Evolutionary conservation across 1,284 basidiomycete genomes (phyloP).

Genomic region (Paramarasmius palmivorus): DNA sequence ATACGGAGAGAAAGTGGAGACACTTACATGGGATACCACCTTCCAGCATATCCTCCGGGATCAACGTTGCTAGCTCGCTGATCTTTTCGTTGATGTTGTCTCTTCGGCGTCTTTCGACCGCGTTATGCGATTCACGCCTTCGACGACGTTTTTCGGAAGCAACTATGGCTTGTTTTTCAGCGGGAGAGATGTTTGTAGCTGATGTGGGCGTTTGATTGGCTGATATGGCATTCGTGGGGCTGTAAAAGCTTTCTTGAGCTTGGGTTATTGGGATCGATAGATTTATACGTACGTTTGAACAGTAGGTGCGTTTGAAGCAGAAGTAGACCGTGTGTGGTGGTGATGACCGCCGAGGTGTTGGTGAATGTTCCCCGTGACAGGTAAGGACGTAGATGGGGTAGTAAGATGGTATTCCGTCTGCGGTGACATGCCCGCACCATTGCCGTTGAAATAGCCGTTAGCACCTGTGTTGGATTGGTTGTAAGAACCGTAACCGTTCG

Average conservation of each 20-base stretch:
- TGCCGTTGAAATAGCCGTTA: background rate
- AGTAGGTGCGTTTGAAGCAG: background rate
- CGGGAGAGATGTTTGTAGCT: slow-evolving; percentile 8
- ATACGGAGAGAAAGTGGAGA: slow-evolving; percentile 16
- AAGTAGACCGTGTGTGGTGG: background rate
- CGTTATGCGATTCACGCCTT: slow-evolving; percentile 86
- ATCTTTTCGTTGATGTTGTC: slow-evolving; percentile 97
- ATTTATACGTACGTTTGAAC: too few species aligned
- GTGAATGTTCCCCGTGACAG: background rate
- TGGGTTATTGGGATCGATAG: too few species aligned
- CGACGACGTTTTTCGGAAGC: slow-evolving; percentile 78
- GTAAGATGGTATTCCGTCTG: too few species aligned
- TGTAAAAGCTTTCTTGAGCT: too few species aligned
- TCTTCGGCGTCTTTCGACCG: slow-evolving; percentile 82
- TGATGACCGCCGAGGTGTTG: slow-evolving; percentile 1
- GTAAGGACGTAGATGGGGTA: background rate
- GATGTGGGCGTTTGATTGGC: background rate
- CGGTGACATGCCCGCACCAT: background rate
- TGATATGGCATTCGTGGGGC: too few species aligned
- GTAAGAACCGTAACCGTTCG: background rate
- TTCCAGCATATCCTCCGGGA: slow-evolving; percentile 82
- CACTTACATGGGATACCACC: slow-evolving; percentile 28
- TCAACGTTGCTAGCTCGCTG: slow-evolving; percentile 82
- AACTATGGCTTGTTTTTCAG: slow-evolving; percentile 48
- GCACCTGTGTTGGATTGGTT: too few species aligned